phyloP scores from a whole-genome alignment of 768 basidiomycete species.

The Boletus eberwhitei region DNA sequence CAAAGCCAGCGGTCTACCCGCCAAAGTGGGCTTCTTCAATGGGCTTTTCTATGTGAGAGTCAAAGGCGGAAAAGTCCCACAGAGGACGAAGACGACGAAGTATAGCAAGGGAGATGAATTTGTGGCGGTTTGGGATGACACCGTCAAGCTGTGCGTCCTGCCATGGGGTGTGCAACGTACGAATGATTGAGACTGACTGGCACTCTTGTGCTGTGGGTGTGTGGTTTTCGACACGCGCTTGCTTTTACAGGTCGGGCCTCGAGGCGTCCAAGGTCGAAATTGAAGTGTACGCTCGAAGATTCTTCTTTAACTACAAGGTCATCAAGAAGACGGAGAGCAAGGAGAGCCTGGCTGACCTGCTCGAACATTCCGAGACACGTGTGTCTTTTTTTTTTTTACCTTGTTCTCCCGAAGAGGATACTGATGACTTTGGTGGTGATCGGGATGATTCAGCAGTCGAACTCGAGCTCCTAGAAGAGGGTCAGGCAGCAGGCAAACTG shows the following conservation, averaged over 20 bases:
- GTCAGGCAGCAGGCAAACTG: conserved; percentile 29
- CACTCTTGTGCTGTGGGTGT: no score
- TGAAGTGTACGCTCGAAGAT: conserved; percentile 31
- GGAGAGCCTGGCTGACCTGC: conserved; percentile 30
- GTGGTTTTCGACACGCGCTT: background rate
- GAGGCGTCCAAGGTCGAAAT: conserved; percentile 34
- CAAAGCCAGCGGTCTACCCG: conserved; percentile 33
- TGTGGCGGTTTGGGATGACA: conserved; percentile 29
- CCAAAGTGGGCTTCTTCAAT: conserved; percentile 30
- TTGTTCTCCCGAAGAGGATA: background rate
- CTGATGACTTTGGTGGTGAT: background rate
- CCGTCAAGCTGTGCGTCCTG: conserved; percentile 23
- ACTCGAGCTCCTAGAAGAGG: conserved; percentile 31
- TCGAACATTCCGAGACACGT: conserved; percentile 32
- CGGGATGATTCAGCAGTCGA: conserved; percentile 20
- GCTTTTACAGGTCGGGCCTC: conserved; percentile 23
- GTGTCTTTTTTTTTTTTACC: background rate
- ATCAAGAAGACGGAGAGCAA: conserved; percentile 35
- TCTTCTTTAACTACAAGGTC: conserved; percentile 33
- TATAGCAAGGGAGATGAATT: conserved; percentile 27
- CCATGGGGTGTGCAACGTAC: background rate
- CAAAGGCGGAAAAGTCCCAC: conserved; percentile 28
- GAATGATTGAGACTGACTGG: background rate
- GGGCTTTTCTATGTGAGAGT: conserved; percentile 28
- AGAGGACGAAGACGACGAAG: conserved; percentile 26